Evolutionary conservation across 2,329 filamentous ascomycete genomes (phyloP), one percentile per base, ranked within the genome.

Genomic region (Alternaria alternata): DNA sequence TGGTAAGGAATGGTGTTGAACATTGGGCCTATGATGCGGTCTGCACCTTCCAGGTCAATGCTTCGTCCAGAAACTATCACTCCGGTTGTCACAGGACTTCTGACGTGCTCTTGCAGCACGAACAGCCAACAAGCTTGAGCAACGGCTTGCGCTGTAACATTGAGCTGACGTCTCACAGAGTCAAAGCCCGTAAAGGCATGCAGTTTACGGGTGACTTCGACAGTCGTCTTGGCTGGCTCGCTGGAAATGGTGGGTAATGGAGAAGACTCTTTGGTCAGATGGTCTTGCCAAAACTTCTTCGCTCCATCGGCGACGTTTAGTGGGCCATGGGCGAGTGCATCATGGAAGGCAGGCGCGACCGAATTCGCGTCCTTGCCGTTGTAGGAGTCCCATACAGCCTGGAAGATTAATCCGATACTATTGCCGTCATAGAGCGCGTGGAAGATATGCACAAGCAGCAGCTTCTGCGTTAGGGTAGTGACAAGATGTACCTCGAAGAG

Each of bases 1-100:
- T 86, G 84, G 73, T 91, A 93, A 0, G 94, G 93, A 1, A 97
- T 81, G 0, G 93, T 97, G 73, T 97, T 97, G 84, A 97, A 96
- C 20, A 97, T 80, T 0, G 94, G 94, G 0, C 94, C 94, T 42
- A 95, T 85, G 1, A 91, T 86, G 22, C 83, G 73, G 47, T 93
- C 90, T 2, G 89, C 85, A 2, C 83, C 82, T 7, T 89, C 84
- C 12, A 93, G 79, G 43, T 91, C 86, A 5, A 96, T 86, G 0
- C 88, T 86, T 60, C 94, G 86, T 1, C 94, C 94, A 7, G 93
- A 95, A 0, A 92, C 85, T 12, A 97, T 85, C 20, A 96, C 81
- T 1, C 94, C 94, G 14, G 94, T 81, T 0, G 87, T 86, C 1
- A 86, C 78, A 7, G 82, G 77, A 16, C 78, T 72, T 3, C 78